Percentiles rank a stretch among this genome's conserved stretches.
phyloP scores from a whole-genome alignment of 2,329 filamentous ascomycete species.

The Fusarium illudens region DNA sequence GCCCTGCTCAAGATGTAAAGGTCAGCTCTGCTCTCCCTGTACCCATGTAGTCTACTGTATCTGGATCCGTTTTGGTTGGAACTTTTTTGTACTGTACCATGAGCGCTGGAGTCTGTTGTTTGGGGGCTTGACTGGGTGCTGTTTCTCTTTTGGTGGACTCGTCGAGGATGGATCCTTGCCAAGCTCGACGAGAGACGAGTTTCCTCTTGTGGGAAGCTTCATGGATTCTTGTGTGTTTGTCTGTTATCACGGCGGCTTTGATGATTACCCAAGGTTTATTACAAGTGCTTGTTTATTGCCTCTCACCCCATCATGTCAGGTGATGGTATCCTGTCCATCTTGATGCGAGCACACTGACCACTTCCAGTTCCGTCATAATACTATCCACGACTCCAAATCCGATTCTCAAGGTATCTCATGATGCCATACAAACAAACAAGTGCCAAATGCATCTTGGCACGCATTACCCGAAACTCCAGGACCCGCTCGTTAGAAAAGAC shows the following conservation, averaged over 20 bases:
- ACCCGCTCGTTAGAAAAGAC: neutral
- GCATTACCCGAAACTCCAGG: neutral
- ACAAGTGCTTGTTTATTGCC: neutral
- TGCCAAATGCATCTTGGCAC: neutral
- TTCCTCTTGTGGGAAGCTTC: constrained; percentile 14
- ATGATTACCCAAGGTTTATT: constrained; percentile 13
- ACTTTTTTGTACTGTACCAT: neutral
- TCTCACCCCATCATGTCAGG: neutral
- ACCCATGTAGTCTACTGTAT: neutral
- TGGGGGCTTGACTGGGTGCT: constrained; percentile 9
- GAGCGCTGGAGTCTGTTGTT: constrained; percentile 16
- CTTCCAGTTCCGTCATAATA: neutral
- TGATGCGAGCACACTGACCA: neutral
- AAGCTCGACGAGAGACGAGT: neutral
- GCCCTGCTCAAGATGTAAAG: constrained; percentile 43
- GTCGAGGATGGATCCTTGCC: constrained; percentile 13
- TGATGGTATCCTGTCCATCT: neutral
- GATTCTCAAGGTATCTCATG: neutral
- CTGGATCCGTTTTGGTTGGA: neutral
- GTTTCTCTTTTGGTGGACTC: constrained; percentile 23
- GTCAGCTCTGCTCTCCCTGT: neutral
- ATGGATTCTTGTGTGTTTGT: neutral
- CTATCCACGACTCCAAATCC: neutral
- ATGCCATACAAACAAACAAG: neutral
- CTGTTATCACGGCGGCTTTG: constrained; percentile 9